These are phyloP conservation scores for Saccharomycopsis fibuligera DNA, from an alignment of 805 yeast genomes.

Conservation along the genomic window DNA sequence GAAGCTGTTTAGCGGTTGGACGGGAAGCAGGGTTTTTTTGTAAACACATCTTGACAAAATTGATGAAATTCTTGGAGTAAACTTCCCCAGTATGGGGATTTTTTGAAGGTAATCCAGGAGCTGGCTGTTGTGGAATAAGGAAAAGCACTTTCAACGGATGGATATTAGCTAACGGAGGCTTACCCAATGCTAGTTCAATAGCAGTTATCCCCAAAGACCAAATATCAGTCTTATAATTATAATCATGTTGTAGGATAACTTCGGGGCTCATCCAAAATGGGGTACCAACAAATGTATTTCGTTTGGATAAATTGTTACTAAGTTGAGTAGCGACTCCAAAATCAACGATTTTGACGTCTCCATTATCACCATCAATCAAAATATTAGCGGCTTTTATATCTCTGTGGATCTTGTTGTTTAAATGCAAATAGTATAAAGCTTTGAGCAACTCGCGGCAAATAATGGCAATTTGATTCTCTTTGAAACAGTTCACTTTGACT, in stretches of 20 bases:
- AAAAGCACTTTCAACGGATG: conserved; percentile 53
- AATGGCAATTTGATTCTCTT: conserved; percentile 47
- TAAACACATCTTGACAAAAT: conserved; percentile 65
- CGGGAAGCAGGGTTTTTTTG: conserved; percentile 62
- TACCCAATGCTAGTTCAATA: conserved; percentile 63
- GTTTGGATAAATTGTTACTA: conserved; percentile 52
- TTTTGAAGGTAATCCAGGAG: conserved; percentile 34
- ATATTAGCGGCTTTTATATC: conserved; percentile 91
- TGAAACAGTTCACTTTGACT: conserved; percentile 48
- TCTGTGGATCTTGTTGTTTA: conserved; percentile 72
- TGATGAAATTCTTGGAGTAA: conserved; percentile 49
- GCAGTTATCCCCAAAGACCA: conserved; percentile 91
- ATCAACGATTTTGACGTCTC: conserved; percentile 78
- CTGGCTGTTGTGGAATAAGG: conserved; percentile 40
- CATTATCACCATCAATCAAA: conserved; percentile 53
- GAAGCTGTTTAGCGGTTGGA: conserved; percentile 54
- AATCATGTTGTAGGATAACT: conserved; percentile 65
- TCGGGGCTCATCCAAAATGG: conserved; percentile 99
- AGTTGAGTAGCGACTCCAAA: conserved; percentile 91
- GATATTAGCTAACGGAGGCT: conserved; percentile 56
- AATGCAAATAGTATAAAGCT: conserved; percentile 64
- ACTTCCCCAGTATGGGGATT: conserved; percentile 14
- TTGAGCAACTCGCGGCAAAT: conserved; percentile 49
- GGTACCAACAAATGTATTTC: conserved; percentile 84
- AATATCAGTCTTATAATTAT: conserved; percentile 82